Conservation (phyloP, 192 early-diverging fungal genomes). For the Mycoemilia scoparia region DNA sequence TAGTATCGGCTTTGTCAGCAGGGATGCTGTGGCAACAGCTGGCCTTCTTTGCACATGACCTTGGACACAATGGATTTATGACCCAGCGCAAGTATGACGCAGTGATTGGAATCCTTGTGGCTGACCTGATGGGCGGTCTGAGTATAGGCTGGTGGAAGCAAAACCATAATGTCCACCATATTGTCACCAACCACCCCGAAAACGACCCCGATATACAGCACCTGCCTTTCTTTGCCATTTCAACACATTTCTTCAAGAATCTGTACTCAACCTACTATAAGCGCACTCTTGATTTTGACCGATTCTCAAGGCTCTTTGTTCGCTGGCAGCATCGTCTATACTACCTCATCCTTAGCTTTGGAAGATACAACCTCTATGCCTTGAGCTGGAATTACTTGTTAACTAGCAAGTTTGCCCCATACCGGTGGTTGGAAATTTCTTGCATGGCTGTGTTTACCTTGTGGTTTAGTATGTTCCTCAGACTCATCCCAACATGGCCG, state of each 20-base stretch:
- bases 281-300: slow-evolving; percentile 64
- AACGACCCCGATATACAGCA: slow-evolving; percentile 98
- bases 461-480: slow-evolving; percentile 61
- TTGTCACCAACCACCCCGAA: slow-evolving; percentile 81
- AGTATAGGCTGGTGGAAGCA: slow-evolving; percentile 95
- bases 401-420: slow-evolving; percentile 43
- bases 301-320: slow-evolving; percentile 52
- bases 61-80: slow-evolving; percentile 88
- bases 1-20: slow-evolving; percentile 33
- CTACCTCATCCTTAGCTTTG: slow-evolving; percentile 73
- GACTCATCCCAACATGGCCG: slow-evolving; percentile 46
- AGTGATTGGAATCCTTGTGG: slow-evolving; percentile 65
- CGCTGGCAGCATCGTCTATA: slow-evolving; percentile 70
- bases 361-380: slow-evolving; percentile 80
- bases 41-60: slow-evolving; percentile 85
- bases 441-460: slow-evolving; percentile 56
- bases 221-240: slow-evolving; percentile 85
- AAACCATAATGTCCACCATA: slow-evolving; percentile 93
- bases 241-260: slow-evolving; percentile 55
- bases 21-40: slow-evolving; percentile 79
- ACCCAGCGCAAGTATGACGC: slow-evolving; percentile 54
- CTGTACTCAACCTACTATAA: slow-evolving; percentile 83
- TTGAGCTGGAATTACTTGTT: slow-evolving; percentile 52
- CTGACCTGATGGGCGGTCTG: slow-evolving; percentile 68
- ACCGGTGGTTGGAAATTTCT: slow-evolving; percentile 52